phyloP scores from a whole-genome alignment of 306 rosid genomes.

The Lathyrus aphaca region DNA sequence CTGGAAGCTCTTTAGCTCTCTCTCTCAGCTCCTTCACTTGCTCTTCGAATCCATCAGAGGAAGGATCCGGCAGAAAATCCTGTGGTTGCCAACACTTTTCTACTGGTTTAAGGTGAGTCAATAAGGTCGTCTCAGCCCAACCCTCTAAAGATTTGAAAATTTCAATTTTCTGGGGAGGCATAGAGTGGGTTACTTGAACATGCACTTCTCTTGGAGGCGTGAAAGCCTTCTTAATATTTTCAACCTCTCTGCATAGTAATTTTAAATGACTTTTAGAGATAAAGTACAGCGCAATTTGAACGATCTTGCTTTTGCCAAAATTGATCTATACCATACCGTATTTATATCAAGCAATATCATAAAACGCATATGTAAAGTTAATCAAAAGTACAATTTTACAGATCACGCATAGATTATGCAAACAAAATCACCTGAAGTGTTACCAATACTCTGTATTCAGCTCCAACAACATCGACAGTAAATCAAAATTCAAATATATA shows the following conservation, averaged over 20 bases:
- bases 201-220: constrained; percentile 84
- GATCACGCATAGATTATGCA: background rate
- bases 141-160: constrained; percentile 80
- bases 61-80: constrained; percentile 83
- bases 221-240: constrained; percentile 70
- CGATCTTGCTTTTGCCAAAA: background rate
- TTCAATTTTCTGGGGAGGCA: constrained; percentile 89
- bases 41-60: constrained; percentile 78
- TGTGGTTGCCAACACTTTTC: constrained; percentile 97
- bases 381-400: constrained; percentile 8
- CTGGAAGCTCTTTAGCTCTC: constrained; percentile 84
- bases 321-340: background rate
- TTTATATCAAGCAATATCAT: constrained; percentile 6
- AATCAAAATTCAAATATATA: too few relatives aligned
- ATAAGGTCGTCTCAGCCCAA: constrained; percentile 83
- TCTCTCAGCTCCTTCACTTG: constrained; percentile 77
- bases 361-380: background rate
- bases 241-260: constrained; percentile 62
- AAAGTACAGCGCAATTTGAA: background rate
- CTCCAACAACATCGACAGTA: constrained; percentile 5
- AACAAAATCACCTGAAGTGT: constrained; percentile 20
- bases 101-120: constrained; percentile 77
- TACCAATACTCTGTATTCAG: background rate
- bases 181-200: constrained; percentile 83
- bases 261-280: constrained; percentile 31